Conservation (phyloP, 805 yeast species). For the Metschnikowia kunwiensis region DNA sequence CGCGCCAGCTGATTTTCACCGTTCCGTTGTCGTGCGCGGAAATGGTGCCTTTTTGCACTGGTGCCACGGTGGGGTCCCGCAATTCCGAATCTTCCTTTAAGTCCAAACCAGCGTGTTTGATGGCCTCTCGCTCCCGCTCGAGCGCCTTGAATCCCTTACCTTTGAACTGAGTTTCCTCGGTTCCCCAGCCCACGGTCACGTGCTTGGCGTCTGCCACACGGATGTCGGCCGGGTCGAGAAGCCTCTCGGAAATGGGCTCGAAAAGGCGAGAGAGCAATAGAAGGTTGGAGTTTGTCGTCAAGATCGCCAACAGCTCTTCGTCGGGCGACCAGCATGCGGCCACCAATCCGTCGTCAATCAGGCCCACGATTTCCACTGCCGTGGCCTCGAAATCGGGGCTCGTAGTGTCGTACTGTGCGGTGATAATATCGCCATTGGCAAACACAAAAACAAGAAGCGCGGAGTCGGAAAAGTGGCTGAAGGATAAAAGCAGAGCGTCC, state of each 20-base stretch:
- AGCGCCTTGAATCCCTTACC: slow-evolving; percentile 86
- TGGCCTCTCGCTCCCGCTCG: slow-evolving; percentile 55
- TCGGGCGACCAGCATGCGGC: slow-evolving; percentile 89
- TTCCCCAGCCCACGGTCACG: slow-evolving; percentile 98
- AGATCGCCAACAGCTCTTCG: slow-evolving; percentile 76
- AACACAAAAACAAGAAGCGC: slow-evolving; percentile 65
- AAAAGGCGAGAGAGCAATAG: slow-evolving; percentile 69
- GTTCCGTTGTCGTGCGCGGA: slow-evolving; percentile 51
- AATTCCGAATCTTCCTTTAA: slow-evolving; percentile 53
- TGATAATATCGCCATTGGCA: slow-evolving; percentile 70
- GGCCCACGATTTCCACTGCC: slow-evolving; percentile 75
- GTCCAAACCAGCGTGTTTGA: slow-evolving; percentile 62
- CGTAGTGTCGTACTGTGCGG: slow-evolving; percentile 58
- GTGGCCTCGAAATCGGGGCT: slow-evolving; percentile 42
- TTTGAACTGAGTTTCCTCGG: slow-evolving; percentile 90
- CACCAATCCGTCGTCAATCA: slow-evolving; percentile 69
- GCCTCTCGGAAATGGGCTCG: slow-evolving; percentile 72
- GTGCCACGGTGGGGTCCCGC: slow-evolving; percentile 86
- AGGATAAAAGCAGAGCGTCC: slow-evolving; percentile 42
- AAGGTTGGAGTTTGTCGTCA: slow-evolving; percentile 59
- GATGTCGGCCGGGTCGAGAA: slow-evolving; percentile 60
- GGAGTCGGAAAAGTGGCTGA: slow-evolving; percentile 69
- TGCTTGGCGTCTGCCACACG: slow-evolving; percentile 60
- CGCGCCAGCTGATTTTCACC: slow-evolving; percentile 81
- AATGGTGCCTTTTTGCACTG: slow-evolving; percentile 64